A percentile compares a stretch with the other conserved stretches of the same genome.
phyloP scores from a whole-genome alignment of 2,329 filamentous ascomycete genomes.

The Pseudocercospora cruenta region DNA sequence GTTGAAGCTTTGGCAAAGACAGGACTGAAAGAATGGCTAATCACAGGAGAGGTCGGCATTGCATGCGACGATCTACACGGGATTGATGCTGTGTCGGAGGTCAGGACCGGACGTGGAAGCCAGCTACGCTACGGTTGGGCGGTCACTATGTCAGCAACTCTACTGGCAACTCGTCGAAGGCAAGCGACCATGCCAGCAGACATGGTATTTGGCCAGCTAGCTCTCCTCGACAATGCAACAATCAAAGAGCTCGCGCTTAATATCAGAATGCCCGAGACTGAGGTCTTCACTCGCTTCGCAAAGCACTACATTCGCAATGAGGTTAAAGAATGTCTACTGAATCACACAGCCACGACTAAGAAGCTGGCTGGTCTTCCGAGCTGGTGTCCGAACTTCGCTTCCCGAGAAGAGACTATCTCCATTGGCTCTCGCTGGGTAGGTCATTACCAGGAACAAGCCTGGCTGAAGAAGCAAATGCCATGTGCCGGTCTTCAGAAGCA shows the following conservation, averaged over 20 bases:
- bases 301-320: conserved; percentile 10
- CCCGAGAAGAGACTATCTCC: conserved; percentile 1
- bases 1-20: neutral
- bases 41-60: neutral
- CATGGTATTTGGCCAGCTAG: conserved; percentile 3
- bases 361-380: neutral
- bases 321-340: conserved; percentile 8
- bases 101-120: neutral
- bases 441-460: conserved; percentile 4
- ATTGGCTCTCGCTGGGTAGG: conserved; percentile 2
- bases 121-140: neutral
- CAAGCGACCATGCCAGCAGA: neutral
- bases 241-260: conserved; percentile 4
- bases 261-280: neutral
- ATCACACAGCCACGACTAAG: neutral
- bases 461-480: conserved; percentile 8
- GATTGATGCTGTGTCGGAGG: conserved; percentile 5
- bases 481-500: conserved; percentile 7
- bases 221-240: neutral
- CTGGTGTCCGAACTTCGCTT: conserved; percentile 8
- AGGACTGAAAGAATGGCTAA: neutral
- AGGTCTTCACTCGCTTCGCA: conserved; percentile 1
- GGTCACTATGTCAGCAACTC: neutral
- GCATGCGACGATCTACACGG: conserved; percentile 7
- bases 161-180: neutral